phyloP scores from a whole-genome alignment of 352 stramenopile species.

The Pythium insidiosum region DNA sequence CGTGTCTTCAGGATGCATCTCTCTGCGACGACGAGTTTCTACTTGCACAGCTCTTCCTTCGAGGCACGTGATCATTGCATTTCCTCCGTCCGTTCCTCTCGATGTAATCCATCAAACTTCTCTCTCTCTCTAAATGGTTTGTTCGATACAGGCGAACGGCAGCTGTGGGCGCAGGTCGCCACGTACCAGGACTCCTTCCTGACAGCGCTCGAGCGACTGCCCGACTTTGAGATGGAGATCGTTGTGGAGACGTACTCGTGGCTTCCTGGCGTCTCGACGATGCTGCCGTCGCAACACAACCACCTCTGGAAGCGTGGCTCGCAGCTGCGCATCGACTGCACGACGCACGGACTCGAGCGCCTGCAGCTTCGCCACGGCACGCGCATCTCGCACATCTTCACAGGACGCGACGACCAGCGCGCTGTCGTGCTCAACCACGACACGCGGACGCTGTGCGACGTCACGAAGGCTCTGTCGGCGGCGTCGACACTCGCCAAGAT shows the following conservation, averaged over 20 bases:
- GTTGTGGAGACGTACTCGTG: constrained; percentile 74
- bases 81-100: too few species aligned
- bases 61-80: constrained; percentile 15
- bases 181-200: constrained; percentile 46
- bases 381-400: constrained; percentile 70
- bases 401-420: constrained; percentile 26
- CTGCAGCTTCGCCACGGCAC: constrained; percentile 66
- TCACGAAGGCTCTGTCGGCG: constrained; percentile 38
- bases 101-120: too few species aligned
- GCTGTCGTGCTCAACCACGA: constrained; percentile 61
- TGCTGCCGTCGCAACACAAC: constrained; percentile 69
- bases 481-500: constrained; percentile 54
- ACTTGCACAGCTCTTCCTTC: constrained; percentile 57
- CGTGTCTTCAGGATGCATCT: constrained; percentile 62
- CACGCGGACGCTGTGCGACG: constrained; percentile 48
- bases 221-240: constrained; percentile 77
- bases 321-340: constrained; percentile 58
- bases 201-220: constrained; percentile 49
- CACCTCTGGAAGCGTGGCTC: constrained; percentile 63
- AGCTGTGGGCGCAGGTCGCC: constrained; percentile 40
- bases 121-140: too few species aligned
- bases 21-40: constrained; percentile 72
- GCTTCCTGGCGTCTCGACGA: constrained; percentile 73
- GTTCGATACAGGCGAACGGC: constrained; percentile 43
- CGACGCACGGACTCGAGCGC: constrained; percentile 67